Conservation (phyloP, 169 alveolate species). For the Neospora caninum region DNA sequence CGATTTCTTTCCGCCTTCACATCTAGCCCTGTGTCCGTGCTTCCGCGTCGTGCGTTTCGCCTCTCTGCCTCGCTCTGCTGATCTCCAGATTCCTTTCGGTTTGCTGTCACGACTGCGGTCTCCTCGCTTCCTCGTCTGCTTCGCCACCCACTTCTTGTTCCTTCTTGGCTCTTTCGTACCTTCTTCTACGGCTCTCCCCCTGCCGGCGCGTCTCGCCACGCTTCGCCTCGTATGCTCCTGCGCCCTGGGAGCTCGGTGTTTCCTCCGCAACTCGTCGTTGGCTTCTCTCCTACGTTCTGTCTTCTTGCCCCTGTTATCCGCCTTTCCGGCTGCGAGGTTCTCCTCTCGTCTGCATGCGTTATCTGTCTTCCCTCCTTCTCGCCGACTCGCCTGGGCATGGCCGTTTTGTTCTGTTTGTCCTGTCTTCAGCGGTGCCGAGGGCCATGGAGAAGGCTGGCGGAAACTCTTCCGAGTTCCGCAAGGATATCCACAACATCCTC, state of each 20-base stretch:
- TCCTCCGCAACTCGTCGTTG: too few relatives aligned
- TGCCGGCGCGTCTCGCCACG: too few relatives aligned
- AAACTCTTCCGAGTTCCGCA: not conserved
- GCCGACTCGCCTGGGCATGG: not conserved
- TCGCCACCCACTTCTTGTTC: too few relatives aligned
- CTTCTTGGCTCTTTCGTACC: too few relatives aligned
- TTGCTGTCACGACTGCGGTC: too few relatives aligned
- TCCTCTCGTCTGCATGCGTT: not conserved
- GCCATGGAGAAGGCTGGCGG: conserved; percentile 38
- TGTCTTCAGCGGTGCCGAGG: conserved; percentile 5
- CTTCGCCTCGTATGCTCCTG: too few relatives aligned
- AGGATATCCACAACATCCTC: conserved; percentile 12
- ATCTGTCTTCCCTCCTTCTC: not conserved
- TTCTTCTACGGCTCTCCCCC: too few relatives aligned
- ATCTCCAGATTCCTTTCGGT: too few relatives aligned
- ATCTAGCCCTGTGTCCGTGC: not conserved
- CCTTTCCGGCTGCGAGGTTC: not conserved
- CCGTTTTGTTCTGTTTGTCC: not conserved
- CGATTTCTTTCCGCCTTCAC: not conserved
- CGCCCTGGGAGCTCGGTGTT: too few relatives aligned
- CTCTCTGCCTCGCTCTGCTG: not conserved
- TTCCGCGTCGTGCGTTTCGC: not conserved
- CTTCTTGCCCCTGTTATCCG: too few relatives aligned
- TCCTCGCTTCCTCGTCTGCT: too few relatives aligned
- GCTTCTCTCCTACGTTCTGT: too few relatives aligned